A percentile compares a stretch with the other conserved stretches of the same genome.
Conservation (phyloP, 306 rosid species). For the Luffa acutangula region DNA sequence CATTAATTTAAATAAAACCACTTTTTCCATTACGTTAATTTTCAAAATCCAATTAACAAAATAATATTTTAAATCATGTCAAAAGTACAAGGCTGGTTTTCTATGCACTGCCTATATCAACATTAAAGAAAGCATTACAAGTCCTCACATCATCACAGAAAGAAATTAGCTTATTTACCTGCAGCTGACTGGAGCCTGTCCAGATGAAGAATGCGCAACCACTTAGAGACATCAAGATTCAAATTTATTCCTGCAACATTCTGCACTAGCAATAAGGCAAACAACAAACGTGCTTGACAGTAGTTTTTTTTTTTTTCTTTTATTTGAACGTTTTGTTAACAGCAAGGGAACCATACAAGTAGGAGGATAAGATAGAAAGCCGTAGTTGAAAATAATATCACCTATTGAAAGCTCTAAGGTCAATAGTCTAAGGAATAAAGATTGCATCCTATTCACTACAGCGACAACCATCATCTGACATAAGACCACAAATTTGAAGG, state of each 20-base stretch:
- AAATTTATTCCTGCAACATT: conserved; percentile 69
- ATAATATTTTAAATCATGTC: not conserved
- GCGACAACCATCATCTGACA: not conserved
- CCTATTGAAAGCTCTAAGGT: not conserved
- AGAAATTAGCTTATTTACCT: conserved; percentile 37
- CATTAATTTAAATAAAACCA: not conserved
- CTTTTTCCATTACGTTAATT: not conserved
- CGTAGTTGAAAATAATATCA: not conserved
- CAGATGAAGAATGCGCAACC: conserved; percentile 74
- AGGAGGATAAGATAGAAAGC: not conserved
- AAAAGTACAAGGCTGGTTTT: not conserved
- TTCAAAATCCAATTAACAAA: not conserved
- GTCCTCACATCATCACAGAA: not conserved
- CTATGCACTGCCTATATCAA: not conserved
- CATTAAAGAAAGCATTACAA: not conserved
- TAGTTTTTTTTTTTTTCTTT: not conserved
- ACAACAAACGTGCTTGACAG: not conserved
- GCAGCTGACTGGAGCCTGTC: conserved; percentile 65
- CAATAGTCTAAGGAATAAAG: not conserved
- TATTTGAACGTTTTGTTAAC: too few species aligned
- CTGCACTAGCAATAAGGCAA: conserved; percentile 33
- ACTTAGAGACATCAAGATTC: conserved; percentile 84
- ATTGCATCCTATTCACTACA: not conserved
- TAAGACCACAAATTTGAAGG: not conserved
- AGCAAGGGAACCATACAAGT: not conserved